Evolutionary conservation across 1,284 basidiomycete genomes (phyloP).

Genomic region (Pseudozyma hubeiensis): DNA sequence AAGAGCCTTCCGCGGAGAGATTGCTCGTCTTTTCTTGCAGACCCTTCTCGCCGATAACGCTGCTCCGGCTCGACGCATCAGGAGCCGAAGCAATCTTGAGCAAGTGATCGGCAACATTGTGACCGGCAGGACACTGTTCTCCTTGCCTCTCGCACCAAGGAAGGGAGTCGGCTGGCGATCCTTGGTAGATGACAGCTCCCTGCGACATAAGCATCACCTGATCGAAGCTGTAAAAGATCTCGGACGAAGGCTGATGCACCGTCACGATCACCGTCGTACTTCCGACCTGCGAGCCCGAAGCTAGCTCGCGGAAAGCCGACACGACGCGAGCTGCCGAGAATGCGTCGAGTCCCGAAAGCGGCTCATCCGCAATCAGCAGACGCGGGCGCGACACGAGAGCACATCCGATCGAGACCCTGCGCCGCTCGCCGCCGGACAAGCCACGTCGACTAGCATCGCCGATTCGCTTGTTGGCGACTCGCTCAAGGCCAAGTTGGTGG

Average conservation of each 20-base stretch:
- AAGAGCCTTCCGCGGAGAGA: slow-evolving; percentile 8
- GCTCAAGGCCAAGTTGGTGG: slow-evolving; percentile 46
- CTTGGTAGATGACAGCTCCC: slow-evolving; percentile 50
- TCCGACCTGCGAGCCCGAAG: slow-evolving; percentile 20
- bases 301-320: slow-evolving; percentile 46
- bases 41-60: slow-evolving; percentile 8
- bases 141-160: slow-evolving; percentile 50
- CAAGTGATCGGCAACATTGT: slow-evolving; percentile 60
- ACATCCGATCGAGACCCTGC: slow-evolving; percentile 55
- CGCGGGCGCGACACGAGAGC: slow-evolving; percentile 54
- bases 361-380: slow-evolving; percentile 57
- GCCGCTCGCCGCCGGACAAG: slow-evolving; percentile 57
- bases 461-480: slow-evolving; percentile 48
- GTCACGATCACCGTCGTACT: slow-evolving; percentile 58
- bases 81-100: slow-evolving; percentile 46
- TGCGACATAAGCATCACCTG: slow-evolving; percentile 51
- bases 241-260: slow-evolving; percentile 58
- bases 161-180: slow-evolving; percentile 46
- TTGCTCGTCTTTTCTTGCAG: slow-evolving; percentile 25
- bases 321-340: slow-evolving; percentile 54
- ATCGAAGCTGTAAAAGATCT: slow-evolving; percentile 57
- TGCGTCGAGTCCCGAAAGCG: slow-evolving; percentile 55
- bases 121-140: slow-evolving; percentile 46
- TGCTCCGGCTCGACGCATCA: slow-evolving; percentile 4
- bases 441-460: slow-evolving; percentile 53